phyloP scores from a whole-genome alignment of 768 basidiomycete species.

The Tylopilus cervinicoccineus region DNA sequence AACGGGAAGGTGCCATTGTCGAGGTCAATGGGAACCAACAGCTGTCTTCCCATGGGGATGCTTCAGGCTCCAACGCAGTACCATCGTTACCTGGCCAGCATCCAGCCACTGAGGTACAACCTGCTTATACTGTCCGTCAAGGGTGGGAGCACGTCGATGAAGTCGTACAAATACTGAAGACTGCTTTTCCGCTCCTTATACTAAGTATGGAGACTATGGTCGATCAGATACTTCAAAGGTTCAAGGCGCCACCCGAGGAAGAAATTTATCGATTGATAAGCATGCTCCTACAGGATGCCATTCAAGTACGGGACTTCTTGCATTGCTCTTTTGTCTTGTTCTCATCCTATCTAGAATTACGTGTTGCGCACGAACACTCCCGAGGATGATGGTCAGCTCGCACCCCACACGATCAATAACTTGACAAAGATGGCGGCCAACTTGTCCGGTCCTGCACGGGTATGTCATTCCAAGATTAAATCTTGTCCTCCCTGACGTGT shows the following conservation, averaged over 20 bases:
- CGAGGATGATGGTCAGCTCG: conserved; percentile 67
- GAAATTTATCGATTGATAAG: conserved; percentile 90
- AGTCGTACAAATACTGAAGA: conserved; percentile 89
- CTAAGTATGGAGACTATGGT: conserved; percentile 96
- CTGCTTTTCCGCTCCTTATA: conserved; percentile 91
- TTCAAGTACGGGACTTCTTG: conserved; percentile 51
- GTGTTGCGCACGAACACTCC: conserved; percentile 58
- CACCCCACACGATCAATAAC: conserved; percentile 49
- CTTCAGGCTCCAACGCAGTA: conserved; percentile 8
- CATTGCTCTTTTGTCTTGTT: neutral
- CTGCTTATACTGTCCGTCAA: conserved; percentile 46
- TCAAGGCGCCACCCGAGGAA: conserved; percentile 88
- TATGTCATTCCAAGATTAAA: conserved; percentile 29
- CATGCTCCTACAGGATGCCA: conserved; percentile 82
- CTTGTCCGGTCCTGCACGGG: conserved; percentile 54
- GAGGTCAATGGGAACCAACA: conserved; percentile 29
- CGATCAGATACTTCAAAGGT: conserved; percentile 86
- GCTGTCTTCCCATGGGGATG: conserved; percentile 16
- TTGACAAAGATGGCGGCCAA: conserved; percentile 58
- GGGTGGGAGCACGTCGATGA: conserved; percentile 93
- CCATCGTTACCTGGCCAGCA: conserved; percentile 15
- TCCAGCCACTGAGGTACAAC: conserved; percentile 19
- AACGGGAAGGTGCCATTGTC: conserved; percentile 16
- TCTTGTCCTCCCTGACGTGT: neutral
- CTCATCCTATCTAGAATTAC: conserved; percentile 48